Conservation (phyloP, 495 filamentous ascomycete species). For the Penicillium malachiteum region DNA sequence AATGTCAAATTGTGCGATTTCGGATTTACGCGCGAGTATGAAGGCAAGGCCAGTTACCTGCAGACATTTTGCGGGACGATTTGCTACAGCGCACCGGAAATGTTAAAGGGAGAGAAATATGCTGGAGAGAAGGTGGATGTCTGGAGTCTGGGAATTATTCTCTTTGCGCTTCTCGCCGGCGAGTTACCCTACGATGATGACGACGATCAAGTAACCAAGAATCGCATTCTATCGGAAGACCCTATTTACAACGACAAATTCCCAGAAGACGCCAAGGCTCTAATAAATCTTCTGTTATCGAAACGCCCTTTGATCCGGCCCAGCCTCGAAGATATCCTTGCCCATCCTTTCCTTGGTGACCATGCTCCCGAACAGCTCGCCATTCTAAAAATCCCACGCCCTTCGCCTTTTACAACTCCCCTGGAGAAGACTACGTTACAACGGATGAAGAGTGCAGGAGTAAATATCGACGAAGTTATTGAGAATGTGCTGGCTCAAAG, state of each 20-base stretch:
- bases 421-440: constrained; percentile 89
- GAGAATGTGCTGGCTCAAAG: constrained; percentile 87
- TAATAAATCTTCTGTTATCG: constrained; percentile 75
- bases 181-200: constrained; percentile 97
- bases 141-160: constrained; percentile 95
- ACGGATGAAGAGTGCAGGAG: constrained; percentile 91
- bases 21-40: constrained; percentile 96
- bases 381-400: constrained; percentile 81
- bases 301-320: constrained; percentile 87
- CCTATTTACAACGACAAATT: constrained; percentile 81
- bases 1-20: constrained; percentile 99
- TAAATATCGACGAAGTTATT: constrained; percentile 91
- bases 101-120: constrained; percentile 98
- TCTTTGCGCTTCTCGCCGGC: constrained; percentile 87
- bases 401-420: constrained; percentile 80
- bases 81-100: constrained; percentile 96
- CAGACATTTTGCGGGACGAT: constrained; percentile 98
- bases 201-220: constrained; percentile 79
- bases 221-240: constrained; percentile 78
- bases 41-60: constrained; percentile 89
- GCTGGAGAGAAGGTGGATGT: constrained; percentile 97
- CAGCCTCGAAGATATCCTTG: constrained; percentile 80
- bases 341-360: constrained; percentile 86
- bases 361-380: constrained; percentile 85
- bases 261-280: constrained; percentile 68